Evolutionary conservation across 148 eudicot genomes (phyloP).

Genomic region (Rhododendron simsii): DNA sequence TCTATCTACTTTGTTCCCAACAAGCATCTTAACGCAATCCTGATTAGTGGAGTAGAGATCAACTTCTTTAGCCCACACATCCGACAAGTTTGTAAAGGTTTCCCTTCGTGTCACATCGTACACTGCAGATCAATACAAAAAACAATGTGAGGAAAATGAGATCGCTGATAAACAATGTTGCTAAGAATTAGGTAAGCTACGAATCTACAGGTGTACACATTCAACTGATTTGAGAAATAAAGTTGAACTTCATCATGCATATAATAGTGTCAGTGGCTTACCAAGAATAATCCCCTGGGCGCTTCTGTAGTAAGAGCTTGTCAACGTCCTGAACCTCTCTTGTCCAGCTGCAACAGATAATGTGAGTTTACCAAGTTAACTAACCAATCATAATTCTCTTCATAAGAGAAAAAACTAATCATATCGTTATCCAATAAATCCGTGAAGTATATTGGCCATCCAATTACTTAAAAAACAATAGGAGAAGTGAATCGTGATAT

Average conservation of each 20-base stretch:
- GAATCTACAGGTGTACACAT: neutral
- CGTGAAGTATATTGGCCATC: neutral
- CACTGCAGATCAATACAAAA: conserved; percentile 37
- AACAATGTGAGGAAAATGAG: neutral
- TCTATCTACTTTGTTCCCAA: conserved; percentile 93
- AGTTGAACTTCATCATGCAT: neutral
- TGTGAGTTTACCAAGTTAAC: neutral
- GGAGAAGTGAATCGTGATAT: neutral
- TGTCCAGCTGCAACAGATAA: conserved; percentile 84
- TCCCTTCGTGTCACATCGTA: conserved; percentile 95
- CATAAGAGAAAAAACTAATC: no score
- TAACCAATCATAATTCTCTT: neutral
- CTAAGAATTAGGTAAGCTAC: neutral
- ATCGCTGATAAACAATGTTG: neutral
- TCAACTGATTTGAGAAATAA: neutral
- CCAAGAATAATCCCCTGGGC: conserved; percentile 96
- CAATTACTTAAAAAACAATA: neutral
- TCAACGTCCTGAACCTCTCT: conserved; percentile 91
- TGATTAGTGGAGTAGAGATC: conserved; percentile 83
- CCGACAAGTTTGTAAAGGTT: conserved; percentile 83
- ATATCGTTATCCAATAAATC: neutral
- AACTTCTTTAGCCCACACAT: conserved; percentile 92
- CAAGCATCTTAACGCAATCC: conserved; percentile 95
- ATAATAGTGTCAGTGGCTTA: conserved; percentile 22
- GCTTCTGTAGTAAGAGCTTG: conserved; percentile 93